Base-by-base conservation (phyloP, 768 basidiomycete species). In the Candolleomyces eurysporus region DNA sequence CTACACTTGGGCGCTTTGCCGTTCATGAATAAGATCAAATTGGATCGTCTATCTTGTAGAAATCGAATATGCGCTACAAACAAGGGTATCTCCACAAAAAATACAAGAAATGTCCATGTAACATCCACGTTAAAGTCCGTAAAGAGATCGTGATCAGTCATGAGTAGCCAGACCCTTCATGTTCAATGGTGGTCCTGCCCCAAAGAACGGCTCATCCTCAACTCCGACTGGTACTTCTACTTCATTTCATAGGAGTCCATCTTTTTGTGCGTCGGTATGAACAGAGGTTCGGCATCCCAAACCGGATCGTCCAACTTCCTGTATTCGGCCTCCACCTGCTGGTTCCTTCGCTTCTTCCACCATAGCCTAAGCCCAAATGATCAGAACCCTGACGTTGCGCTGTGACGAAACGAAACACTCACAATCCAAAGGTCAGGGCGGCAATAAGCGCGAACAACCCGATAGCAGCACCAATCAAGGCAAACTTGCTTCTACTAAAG, bases 381-480 rank as follows among this genome's bases (percentile, higher is more conserved):
- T 14, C 55, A 59, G 32, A 31, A 11, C 61, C 4, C 22, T 36
- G 22, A 39, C 17, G 2, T 10, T 36, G 10, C 31, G 4, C 30
- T 21, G 58, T 4, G 19, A 45, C 31, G 60, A 64, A 31, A 17
- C 46, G 54, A 49, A 53, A 30, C n/a, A 73, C 78, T 74, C 59
- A 81, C 78, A 81, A 65, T 48, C 74, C 78, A 57, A 66, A 68
- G 14, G 75, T 71, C 17, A 81, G 63, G 2, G 70, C 59, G 10
- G 62, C 79, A 64, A 86, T 73, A 58, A 83, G 61, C 11, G 71
- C 69, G 3, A 76, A 65, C 14, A 82, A 64, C n/a, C 75, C 81
- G 36, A 83, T 59, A 4, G 79, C 64, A 2, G 78, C 83, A 10
- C 83, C 82, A 36, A 87, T 72, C 32, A 89, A 72, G 42, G 71